Base-by-base conservation (phyloP, 2,329 filamentous ascomycete species). In the Albophoma yamanashiensis region DNA sequence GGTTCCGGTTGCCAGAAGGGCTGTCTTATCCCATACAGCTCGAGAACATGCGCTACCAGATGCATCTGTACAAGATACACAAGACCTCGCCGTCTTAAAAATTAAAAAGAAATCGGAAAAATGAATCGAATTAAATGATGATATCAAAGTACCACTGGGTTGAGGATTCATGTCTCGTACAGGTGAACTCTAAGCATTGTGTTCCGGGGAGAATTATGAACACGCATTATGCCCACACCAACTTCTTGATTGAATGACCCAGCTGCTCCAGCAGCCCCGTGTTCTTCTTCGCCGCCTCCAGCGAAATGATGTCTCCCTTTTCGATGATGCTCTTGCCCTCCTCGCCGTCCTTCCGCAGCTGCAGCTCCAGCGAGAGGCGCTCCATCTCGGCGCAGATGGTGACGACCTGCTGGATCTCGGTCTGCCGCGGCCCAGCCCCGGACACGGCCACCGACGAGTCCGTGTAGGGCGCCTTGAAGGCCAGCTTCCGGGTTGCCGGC, bases 21-120 rank as follows among this genome's bases (percentile, higher is more conserved):
- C 74, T 97, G 64, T 78, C 80, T 47, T 97, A 97, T 75, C 89
- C 92, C 9, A 91, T 97, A 67, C 82, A 86, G 58, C 75, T 97
- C 69, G 93, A 97, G 76, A 91, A 97, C 70, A 96, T 97, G 92
- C 85, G 92, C 55, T 96, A 93, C 73, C 93, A 97, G 74, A 79
- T 96, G 67, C 92, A 97, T 76, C 70, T 97, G 20, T 97, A 96
- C 65, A 76, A 76, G 52, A 62, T 73, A 57, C 63, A 65, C 62
- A 71, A 65, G 59, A 43, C 58, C 20, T 56, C 56, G 27, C 20
- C 9, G 31, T 36, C 27, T 53, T 22, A 31, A 36, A n/a, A 34
- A 31, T 53, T 22, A 31, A 36, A n/a, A 34, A 31, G 27, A 36
- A 31, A 15, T 20, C 12, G 6, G 15, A 20, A 50, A 50, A 1